Evolutionary conservation across 805 yeast genomes (phyloP), one percentile per base, ranked within the genome.

Genomic region (Kodamaea hsintzibuensis): DNA sequence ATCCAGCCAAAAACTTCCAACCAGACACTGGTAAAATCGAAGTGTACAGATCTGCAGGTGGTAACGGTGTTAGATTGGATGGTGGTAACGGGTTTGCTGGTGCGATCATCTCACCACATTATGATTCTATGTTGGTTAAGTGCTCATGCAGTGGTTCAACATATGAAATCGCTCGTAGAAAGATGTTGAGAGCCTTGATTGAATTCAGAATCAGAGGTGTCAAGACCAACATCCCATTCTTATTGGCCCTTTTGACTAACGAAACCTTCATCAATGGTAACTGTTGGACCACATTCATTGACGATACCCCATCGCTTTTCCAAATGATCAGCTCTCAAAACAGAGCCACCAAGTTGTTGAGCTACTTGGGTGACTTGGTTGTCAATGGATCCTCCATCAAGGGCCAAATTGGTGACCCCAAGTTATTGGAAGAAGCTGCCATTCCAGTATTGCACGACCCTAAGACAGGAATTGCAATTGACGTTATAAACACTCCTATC

Each of bases 51-150:
- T 91, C 98, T 46, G 90, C 98, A 18, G 99, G 99, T 76, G 99
- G 99, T 80, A 95, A 95, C 69, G 99, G 99, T 73, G 98, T 95
- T 47, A 86, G 99, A 78, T 82, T 95, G 63, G 99, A 93, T 67
- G 99, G 99, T 78, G 98, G 98, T 76, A 93, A 93, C 70, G 98
- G 97, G 2, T 93, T 91, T 72, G 96, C 97, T 10, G 99, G 99
- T 60, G 89, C 98, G 18, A 85, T 95, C 61, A 95, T 93, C 62
- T 87, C 97, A 35, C 99, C 99, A 42, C 97, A 91, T 75, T 93
- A 93, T 76, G 99, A 93, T 76, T 92, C 98, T 38, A 89, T 93
- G 97, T 83, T 93, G 82, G 99, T 93, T 60, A 93, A 93, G 76
- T 93, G 99, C 73, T 84, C 97, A 37, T 91, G 98, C 68, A 85